Base-by-base conservation (phyloP, 2,329 filamentous ascomycete genomes). In the Pseudogymnoascus sp. region DNA sequence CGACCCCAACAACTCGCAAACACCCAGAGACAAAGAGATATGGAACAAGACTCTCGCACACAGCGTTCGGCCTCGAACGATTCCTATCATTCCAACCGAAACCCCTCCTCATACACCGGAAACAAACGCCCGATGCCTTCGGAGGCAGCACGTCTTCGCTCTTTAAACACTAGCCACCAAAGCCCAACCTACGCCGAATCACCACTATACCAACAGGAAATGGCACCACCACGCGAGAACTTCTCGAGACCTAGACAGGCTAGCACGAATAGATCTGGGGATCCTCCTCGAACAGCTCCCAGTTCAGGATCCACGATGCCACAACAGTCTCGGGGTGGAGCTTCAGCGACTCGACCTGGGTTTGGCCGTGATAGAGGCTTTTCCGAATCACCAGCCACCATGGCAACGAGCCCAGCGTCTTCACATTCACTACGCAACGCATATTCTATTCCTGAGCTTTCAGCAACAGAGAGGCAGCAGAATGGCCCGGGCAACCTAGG, bases 401-500 rank as follows among this genome's bases (percentile, higher is more conserved):
- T 66, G 23, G 16, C 36, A 18, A 60, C 64, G 8, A 64, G 64
- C 16, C 61, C 64, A 12, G 37, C 59, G 4, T 18, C 67, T 11
- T 46, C 66, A 18, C 28, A 63, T 2, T 40, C 64, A 50, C 59
- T 74, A 4, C 68, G 72, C 37, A 69, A 71, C 14, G 72, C 73
- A 8, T 63, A 66, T 14, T 74, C 72, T 6, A 73, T 73, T 28
- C 71, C 71, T 5, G 72, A 73, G 60, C 73, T 70, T 64, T 69
- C 72, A 44, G 61, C 68, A 16, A 25, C 69, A 23, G 70, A 73
- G 34, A 67, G 69, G 4, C 69, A 69, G 60, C 67, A 72, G 38
- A 69, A 69, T 7, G 65, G 69, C 18, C 70, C 70, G 59, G 64
- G 71, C 21, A 73, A 73, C 62, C 61, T 71, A 4, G 69, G 67